These are phyloP conservation scores for Biscutella laevigata DNA, from an alignment of 441 rosid genomes.

Conservation along the genomic window DNA sequence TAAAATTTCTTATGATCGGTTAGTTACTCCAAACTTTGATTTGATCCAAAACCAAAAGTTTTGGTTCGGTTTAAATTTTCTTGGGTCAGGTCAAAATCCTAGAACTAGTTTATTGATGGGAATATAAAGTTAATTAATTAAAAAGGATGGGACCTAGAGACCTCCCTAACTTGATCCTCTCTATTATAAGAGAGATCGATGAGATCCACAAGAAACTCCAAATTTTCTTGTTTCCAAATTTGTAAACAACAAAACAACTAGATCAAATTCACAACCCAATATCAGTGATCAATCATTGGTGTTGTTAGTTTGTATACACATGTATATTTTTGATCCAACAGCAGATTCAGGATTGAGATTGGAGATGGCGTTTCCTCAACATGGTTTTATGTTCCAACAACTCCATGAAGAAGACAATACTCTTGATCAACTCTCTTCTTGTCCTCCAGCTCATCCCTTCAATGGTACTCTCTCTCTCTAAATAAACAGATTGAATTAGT, in stretches of 20 bases:
- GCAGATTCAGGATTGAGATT: slow-evolving; percentile 16
- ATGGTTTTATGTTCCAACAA: slow-evolving; percentile 60
- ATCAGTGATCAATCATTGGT: not conserved
- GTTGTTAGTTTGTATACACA: not conserved
- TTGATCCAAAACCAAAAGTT: no score
- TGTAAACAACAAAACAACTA: slow-evolving; percentile 1
- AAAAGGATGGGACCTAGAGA: slow-evolving; percentile 23
- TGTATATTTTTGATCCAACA: slow-evolving; percentile 24
- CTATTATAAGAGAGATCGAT: slow-evolving; percentile 22
- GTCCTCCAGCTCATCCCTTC: slow-evolving; percentile 49
- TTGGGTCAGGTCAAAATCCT: no score
- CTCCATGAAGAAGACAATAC: slow-evolving; percentile 38
- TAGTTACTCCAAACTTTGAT: no score
- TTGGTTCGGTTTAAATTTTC: no score
- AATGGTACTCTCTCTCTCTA: slow-evolving; percentile 32
- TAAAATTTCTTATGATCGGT: no score
- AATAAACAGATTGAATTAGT: not conserved
- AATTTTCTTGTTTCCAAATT: slow-evolving; percentile 1
- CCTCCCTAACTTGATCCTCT: slow-evolving; percentile 20
- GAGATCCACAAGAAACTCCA: slow-evolving; percentile 29
- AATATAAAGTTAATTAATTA: not conserved
- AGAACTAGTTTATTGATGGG: no score
- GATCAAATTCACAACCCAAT: not conserved
- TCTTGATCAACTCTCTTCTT: slow-evolving; percentile 50
- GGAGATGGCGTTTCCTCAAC: slow-evolving; percentile 71